Percentiles rank a stretch among this genome's conserved stretches.
phyloP scores from a whole-genome alignment of 768 basidiomycete genomes.

The Lactarius pseudohatsudake region DNA sequence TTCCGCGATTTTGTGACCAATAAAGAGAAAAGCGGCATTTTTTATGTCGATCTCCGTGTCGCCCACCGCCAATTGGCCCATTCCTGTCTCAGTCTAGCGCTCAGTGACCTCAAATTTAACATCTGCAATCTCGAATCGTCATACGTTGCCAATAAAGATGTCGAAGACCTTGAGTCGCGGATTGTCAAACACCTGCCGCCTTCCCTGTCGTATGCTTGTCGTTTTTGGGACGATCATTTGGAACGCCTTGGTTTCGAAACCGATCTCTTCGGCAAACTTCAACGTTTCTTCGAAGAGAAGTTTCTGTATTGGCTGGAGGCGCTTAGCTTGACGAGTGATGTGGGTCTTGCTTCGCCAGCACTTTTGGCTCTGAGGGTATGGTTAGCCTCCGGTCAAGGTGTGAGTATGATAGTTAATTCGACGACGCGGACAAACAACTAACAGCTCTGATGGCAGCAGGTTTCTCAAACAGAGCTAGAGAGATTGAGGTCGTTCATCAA shows the following conservation, averaged over 20 bases:
- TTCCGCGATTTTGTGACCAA: slow-evolving; percentile 2
- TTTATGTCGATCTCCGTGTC: background rate
- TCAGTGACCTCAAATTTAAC: background rate
- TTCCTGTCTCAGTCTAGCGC: background rate
- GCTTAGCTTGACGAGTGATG: background rate
- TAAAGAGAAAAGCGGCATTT: background rate
- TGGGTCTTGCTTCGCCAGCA: background rate
- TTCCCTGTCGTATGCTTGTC: slow-evolving; percentile 2
- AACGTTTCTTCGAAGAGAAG: background rate
- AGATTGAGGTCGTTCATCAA: background rate
- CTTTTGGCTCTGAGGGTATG: background rate
- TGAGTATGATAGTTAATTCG: background rate
- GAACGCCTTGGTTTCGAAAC: background rate
- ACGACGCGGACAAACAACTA: background rate
- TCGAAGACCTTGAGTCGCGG: background rate
- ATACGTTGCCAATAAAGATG: background rate
- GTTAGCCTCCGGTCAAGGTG: background rate
- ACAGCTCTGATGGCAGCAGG: background rate
- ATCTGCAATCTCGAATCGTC: slow-evolving; percentile 3
- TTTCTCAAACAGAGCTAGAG: background rate
- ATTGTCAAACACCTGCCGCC: background rate
- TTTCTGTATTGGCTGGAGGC: background rate
- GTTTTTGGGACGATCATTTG: slow-evolving; percentile 6
- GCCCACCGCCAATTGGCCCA: background rate
- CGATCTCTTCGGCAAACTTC: background rate